Evolutionary conservation across 2,329 filamentous ascomycete species (phyloP), one percentile per base, ranked within the genome.

Genomic region (Penicillium sp.): DNA sequence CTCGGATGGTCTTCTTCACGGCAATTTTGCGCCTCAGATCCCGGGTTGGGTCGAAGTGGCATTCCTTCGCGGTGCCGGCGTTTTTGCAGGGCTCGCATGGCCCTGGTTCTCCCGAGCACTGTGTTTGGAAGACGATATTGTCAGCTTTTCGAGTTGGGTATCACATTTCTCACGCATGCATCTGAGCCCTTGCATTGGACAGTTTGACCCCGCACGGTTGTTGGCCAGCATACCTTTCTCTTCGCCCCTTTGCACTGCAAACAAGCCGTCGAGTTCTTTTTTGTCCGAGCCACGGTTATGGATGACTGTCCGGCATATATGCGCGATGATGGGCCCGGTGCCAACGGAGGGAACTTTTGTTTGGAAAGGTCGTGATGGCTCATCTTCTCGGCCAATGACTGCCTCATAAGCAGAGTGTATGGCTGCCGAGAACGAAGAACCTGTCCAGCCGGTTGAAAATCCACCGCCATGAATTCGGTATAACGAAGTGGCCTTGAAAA

Each of bases 11-110:
- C 22, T 73, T 70, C 60, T 74, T 76, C 16, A 71, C 69, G 37
- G 69, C 71, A 18, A 75, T 69, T 61, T 77, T 76, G 24, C 75
- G 73, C 43, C 76, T 66, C 3, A 75, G 61, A 54, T 78, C 75
- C 39, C 70, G 69, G 16, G 62, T 70, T 50, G 71, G 69, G 59
- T 77, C 73, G 63, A 77, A 77, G 6, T 67, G 62, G 49, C 76
- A 78, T 41, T 70, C 62, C 18, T 64, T 66, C 33, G 70, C 64
- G 24, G 63, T 61, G 16, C 50, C 50, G 39, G 61, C 67, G 50
- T 65, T 59, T 27, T 57, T 2, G 56, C 76, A 78, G 41, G 75
- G 70, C 52, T 70, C 71, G 60, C 76, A 78, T 13, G 75, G 75
- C 10, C 71, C 67, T 43, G 66, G 65, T 6, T 31, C 31, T 60